phyloP scores from a whole-genome alignment of 768 basidiomycete genomes.

The Russula sp. region DNA sequence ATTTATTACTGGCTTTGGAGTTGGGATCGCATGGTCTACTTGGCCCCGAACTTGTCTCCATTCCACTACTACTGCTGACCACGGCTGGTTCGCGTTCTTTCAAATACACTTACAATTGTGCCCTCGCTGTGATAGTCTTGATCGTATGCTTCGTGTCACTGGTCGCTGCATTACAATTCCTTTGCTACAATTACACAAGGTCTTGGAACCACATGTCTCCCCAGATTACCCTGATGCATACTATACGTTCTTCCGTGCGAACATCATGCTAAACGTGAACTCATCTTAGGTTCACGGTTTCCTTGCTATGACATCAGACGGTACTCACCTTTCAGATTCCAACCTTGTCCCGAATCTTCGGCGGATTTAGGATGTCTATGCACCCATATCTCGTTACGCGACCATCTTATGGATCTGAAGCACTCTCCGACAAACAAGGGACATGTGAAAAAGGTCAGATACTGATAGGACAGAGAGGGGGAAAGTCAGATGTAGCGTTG shows the following conservation, averaged over 20 bases:
- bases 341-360: constrained; percentile 2
- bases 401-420: not conserved
- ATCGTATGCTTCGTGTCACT: not conserved
- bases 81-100: not conserved
- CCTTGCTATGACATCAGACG: constrained; percentile 21
- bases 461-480: not conserved
- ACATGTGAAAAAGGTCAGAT: not conserved
- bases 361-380: constrained; percentile 1
- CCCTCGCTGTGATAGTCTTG: not conserved
- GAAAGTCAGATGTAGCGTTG: not conserved
- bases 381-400: not conserved
- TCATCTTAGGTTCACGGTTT: not conserved
- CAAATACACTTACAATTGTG: not conserved
- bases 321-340: constrained; percentile 19
- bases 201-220: not conserved
- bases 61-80: not conserved
- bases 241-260: not conserved
- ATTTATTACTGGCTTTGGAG: not conserved
- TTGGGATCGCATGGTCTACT: not conserved
- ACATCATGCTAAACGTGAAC: not conserved
- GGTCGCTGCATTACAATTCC: not conserved
- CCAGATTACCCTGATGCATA: not conserved
- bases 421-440: not conserved
- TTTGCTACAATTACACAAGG: constrained; percentile 3
- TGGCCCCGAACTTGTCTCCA: not conserved